Evolutionary conservation across 306 rosid genomes (phyloP).

Genomic region (Quercus wislizeni): DNA sequence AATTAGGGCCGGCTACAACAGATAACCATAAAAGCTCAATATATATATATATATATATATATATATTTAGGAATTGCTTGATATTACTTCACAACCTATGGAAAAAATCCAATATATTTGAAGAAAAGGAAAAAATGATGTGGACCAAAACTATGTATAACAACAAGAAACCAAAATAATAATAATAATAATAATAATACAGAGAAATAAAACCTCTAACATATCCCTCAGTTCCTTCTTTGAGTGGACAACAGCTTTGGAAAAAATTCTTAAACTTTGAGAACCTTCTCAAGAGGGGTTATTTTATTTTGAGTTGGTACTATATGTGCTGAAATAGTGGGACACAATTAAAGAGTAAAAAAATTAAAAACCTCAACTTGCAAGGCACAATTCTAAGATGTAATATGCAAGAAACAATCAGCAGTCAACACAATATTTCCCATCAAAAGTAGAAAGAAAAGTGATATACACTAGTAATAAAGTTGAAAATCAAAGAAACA

Average conservation of each 20-base stretch:
- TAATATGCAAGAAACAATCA: not conserved
- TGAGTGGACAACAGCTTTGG: not conserved
- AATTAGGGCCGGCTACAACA: no score
- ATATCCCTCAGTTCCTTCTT: not conserved
- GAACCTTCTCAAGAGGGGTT: no score
- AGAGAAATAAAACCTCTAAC: not conserved
- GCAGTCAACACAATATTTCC: no score
- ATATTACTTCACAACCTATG: not conserved
- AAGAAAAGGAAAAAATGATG: not conserved
- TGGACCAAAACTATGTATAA: not conserved
- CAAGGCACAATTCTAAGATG: not conserved
- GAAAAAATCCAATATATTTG: not conserved
- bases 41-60: no score
- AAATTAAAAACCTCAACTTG: not conserved
- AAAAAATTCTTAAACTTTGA: no score
- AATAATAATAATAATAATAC: not conserved
- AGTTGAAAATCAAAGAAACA: not conserved
- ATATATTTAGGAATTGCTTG: no score
- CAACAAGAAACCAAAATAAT: not conserved
- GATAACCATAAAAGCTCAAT: not conserved
- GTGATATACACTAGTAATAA: no score
- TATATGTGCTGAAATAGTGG: no score
- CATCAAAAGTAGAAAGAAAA: no score
- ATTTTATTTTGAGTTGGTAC: no score
- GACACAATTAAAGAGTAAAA: no score